Base-by-base conservation (phyloP, 164 flowering plant species). In the Sedum album region DNA sequence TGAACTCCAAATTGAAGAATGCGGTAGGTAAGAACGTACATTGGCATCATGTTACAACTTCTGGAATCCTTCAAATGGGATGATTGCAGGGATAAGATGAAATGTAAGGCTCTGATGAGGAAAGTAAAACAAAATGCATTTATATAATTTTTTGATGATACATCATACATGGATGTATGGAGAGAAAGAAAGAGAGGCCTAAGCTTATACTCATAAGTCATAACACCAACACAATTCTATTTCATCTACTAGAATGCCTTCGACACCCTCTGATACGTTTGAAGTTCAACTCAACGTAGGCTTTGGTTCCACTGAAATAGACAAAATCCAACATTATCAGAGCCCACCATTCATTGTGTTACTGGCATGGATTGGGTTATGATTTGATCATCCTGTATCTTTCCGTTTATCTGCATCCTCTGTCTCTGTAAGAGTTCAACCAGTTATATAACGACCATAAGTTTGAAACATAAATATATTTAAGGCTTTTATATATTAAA, bases 341-440 rank as follows among this genome's bases (percentile, higher is more conserved):
- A 79, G 83, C 66, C 75, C 69, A 71, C 89, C 88, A 72, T 88
- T 87, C 80, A 81, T 82, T 20, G 82, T 73, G 39, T 73, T 67
- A 67, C 88, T 91, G 18, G 68, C 77, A 78, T 82, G 93, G 42
- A 64, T 42, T 31, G 66, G 42, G 61, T 73, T 80, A 6, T 55
- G 64, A 55, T 77, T 86, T 44, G 81, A 73, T 86, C 89, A 65
- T 90, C 98, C 63, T 73, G 65, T 69, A 74, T 74, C 81, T 86
- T 92, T 61, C 96, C 98, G 67, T 93, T 93, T 21, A 80, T 78
- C 62, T 85, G 98, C 60, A 78, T 73, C 80, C 96, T 83, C 69
- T 44, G 89, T 79, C 95, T 86, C 98, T 90, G 85, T 1, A 73
- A 6, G 70, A 60, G 53, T 20, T 21, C 65, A 25, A n/a, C 60